These are phyloP conservation scores for Saprolegnia diclina DNA, from an alignment of 352 stramenopile genomes.

Conservation along the genomic window DNA sequence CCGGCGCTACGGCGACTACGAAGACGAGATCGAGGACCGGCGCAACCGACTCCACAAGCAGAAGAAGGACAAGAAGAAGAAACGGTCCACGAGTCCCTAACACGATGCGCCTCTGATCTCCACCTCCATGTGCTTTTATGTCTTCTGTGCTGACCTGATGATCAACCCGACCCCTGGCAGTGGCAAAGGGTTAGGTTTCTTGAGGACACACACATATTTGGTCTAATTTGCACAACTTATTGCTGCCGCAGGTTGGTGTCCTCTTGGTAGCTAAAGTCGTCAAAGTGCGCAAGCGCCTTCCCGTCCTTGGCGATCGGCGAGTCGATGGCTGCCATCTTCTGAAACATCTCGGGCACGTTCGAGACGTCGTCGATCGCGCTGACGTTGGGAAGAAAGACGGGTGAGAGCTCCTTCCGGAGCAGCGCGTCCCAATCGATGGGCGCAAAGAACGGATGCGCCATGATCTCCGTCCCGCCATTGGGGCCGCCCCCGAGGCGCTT, in stretches of 20 bases:
- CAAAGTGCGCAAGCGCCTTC: constrained; percentile 78
- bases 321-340: constrained; percentile 84
- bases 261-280: constrained; percentile 87
- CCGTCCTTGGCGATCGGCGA: constrained; percentile 85
- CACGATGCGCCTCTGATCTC: too few species aligned
- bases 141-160: too few species aligned
- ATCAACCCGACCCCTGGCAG: too few species aligned
- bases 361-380: constrained; percentile 76
- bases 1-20: constrained; percentile 59
- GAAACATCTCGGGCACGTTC: constrained; percentile 87
- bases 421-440: constrained; percentile 83
- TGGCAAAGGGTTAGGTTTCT: too few species aligned
- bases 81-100: constrained; percentile 26
- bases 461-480: constrained; percentile 81
- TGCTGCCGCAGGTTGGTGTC: constrained; percentile 30
- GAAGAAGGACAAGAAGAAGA: constrained; percentile 69
- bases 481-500: constrained; percentile 87
- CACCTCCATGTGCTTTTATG: too few species aligned
- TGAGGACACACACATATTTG: too few species aligned
- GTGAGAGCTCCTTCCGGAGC: constrained; percentile 75
- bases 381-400: constrained; percentile 74
- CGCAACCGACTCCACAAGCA: constrained; percentile 85
- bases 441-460: constrained; percentile 83
- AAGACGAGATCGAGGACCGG: constrained; percentile 77
- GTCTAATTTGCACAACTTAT: background rate